These are phyloP conservation scores for Gymnopilus junonius DNA, from an alignment of 768 basidiomycete genomes.

Conservation along the genomic window DNA sequence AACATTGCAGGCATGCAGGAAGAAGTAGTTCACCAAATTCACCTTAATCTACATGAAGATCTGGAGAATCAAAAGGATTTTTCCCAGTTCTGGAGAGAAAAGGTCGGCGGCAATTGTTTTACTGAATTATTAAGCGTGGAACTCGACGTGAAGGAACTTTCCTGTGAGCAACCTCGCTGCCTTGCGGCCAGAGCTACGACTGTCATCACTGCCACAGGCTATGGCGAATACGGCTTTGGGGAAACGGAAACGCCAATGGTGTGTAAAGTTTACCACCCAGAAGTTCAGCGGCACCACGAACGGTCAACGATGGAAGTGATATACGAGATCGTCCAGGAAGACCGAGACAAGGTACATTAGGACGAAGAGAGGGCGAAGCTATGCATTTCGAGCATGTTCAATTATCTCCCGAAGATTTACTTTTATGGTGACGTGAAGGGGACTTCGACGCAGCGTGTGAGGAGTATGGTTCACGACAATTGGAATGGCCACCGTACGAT, in stretches of 20 bases:
- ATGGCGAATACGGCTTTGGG: too few species aligned
- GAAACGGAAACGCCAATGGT: not conserved
- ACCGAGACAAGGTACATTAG: not conserved
- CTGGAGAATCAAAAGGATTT: too few species aligned
- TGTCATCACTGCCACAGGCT: not conserved
- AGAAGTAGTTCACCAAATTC: too few species aligned
- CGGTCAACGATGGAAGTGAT: constrained; percentile 1
- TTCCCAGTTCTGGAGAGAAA: too few species aligned
- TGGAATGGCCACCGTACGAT: constrained; percentile 12
- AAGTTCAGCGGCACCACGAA: constrained; percentile 6
- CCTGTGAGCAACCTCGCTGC: not conserved
- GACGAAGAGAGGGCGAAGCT: not conserved
- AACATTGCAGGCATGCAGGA: too few species aligned
- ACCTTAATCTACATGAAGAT: too few species aligned
- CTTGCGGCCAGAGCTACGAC: not conserved
- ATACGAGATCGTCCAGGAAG: not conserved
- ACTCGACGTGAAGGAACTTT: too few species aligned
- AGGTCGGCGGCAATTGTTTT: too few species aligned
- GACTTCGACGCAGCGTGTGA: constrained; percentile 1
- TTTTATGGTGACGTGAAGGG: constrained; percentile 8
- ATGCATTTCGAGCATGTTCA: not conserved
- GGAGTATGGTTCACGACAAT: not conserved
- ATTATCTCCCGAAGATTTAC: constrained; percentile 2
- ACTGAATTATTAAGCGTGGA: too few species aligned
- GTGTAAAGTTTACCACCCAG: constrained; percentile 11